These are phyloP conservation scores for Melaleuca alternifolia DNA, from an alignment of 345 rosid species.

Conservation along the genomic window DNA sequence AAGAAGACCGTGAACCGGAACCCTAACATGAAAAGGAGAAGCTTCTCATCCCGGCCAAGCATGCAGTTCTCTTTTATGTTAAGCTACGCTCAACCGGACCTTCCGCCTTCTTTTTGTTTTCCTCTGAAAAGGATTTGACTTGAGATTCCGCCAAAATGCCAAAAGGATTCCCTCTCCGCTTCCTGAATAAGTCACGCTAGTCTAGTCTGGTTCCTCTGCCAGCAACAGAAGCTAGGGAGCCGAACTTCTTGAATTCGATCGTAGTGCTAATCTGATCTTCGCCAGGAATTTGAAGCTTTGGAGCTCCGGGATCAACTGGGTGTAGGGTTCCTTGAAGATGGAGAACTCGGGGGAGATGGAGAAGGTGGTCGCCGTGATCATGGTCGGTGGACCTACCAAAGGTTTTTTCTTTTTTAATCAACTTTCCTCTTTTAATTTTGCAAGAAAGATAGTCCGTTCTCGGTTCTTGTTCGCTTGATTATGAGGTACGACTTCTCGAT, in stretches of 20 bases:
- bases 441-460: neutral
- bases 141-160: neutral
- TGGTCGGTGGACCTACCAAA: slow-evolving; percentile 94
- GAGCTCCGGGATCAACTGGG: neutral
- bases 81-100: neutral
- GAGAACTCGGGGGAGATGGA: slow-evolving; percentile 25
- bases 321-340: slow-evolving; percentile 16
- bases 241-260: neutral
- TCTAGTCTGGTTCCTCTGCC: neutral
- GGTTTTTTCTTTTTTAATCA: slow-evolving; percentile 24
- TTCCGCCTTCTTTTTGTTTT: neutral
- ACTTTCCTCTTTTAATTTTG: neutral
- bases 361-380: slow-evolving; percentile 73
- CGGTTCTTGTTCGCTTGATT: neutral
- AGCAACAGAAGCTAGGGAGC: neutral
- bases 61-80: neutral
- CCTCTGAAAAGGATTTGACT: neutral
- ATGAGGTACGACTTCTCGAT: neutral
- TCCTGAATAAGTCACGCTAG: neutral
- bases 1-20: no score
- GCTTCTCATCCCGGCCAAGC: neutral
- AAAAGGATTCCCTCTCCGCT: neutral
- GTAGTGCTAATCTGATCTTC: neutral
- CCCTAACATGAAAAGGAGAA: neutral
- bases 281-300: neutral